Conservation (phyloP, 768 basidiomycete species). For the Suillus occidentalis region DNA sequence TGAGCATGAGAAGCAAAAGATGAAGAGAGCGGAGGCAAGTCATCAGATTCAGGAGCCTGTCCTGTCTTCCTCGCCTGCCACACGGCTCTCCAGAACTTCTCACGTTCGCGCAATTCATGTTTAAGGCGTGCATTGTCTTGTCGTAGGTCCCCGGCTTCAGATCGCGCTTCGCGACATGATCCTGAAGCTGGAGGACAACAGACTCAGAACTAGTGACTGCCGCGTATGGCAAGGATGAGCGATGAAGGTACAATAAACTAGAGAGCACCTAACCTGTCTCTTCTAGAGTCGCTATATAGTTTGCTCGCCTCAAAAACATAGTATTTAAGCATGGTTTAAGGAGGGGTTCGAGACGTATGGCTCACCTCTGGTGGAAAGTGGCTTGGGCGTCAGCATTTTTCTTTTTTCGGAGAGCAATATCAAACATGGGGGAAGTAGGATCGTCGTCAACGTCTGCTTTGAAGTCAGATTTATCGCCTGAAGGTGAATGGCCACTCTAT, state of each 20-base stretch:
- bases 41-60: conserved; percentile 51
- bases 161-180: conserved; percentile 67
- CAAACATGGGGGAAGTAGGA: conserved; percentile 47
- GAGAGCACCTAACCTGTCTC: conserved; percentile 56
- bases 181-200: conserved; percentile 83
- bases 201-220: conserved; percentile 80
- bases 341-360: neutral
- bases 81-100: conserved; percentile 70
- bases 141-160: conserved; percentile 59
- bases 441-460: conserved; percentile 39
- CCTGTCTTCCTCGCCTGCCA: conserved; percentile 64
- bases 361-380: conserved; percentile 67
- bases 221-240: conserved; percentile 17
- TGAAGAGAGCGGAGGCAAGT: conserved; percentile 50
- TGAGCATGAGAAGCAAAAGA: conserved; percentile 39
- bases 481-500: conserved; percentile 30
- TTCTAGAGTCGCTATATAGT: conserved; percentile 86
- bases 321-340: conserved; percentile 14
- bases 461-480: conserved; percentile 38
- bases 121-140: conserved; percentile 66
- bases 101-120: conserved; percentile 67
- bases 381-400: conserved; percentile 91
- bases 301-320: conserved; percentile 51
- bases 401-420: conserved; percentile 76
- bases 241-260: conserved; percentile 3